These are phyloP conservation scores for Aureobasidium sp. DNA, from an alignment of 2,329 filamentous ascomycete genomes.

Conservation along the genomic window DNA sequence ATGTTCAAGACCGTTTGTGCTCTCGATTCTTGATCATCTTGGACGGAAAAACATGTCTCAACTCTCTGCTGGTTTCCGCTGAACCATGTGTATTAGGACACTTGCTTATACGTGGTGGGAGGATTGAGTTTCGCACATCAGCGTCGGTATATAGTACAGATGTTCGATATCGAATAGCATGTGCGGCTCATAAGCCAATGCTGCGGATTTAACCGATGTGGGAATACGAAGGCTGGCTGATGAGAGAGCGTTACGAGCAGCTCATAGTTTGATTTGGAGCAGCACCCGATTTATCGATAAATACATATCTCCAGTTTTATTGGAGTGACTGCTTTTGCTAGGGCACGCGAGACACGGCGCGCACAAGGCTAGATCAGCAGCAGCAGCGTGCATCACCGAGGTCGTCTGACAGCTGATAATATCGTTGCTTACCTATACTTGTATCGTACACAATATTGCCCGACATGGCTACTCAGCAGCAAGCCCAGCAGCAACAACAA, in stretches of 20 bases:
- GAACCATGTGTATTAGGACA: neutral
- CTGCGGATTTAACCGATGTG: neutral
- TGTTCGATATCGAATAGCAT: neutral
- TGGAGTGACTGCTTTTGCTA: neutral
- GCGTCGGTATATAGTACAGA: neutral
- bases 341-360: neutral
- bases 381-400: neutral
- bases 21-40: neutral
- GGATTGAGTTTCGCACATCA: conserved; percentile 1
- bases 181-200: neutral
- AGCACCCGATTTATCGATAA: conserved; percentile 8
- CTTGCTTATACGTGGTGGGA: neutral
- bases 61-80: neutral
- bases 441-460: neutral
- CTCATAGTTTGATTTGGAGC: conserved; percentile 9
- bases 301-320: neutral
- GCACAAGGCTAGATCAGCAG: neutral
- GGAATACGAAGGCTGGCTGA: neutral
- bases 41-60: neutral
- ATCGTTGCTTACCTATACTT: neutral
- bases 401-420: conserved; percentile 6
- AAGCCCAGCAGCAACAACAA: neutral
- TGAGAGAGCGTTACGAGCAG: conserved; percentile 1
- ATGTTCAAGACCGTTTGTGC: neutral
- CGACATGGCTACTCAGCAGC: conserved; percentile 8